Percentiles rank a stretch among this genome's conserved stretches.
phyloP scores from a whole-genome alignment of 225 moss, liverwort and hornwort genomes.

The Ulota crispa region DNA sequence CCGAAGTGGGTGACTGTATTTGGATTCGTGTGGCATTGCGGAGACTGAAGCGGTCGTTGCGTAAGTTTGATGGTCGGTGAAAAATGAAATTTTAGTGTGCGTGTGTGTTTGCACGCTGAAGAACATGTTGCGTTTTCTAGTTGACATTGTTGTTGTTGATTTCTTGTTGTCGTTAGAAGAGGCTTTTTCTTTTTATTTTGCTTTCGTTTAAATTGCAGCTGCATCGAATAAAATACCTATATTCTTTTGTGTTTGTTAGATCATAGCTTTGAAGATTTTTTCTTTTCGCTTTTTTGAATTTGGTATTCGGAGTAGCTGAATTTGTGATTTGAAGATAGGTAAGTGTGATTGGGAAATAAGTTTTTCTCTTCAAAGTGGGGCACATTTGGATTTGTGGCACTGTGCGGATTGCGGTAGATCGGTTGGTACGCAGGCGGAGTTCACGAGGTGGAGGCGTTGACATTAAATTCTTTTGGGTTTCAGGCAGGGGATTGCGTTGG shows the following conservation, averaged over 20 bases:
- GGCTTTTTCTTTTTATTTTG: background rate
- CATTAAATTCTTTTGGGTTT: background rate
- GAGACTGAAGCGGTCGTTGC: background rate
- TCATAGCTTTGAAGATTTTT: too few relatives aligned
- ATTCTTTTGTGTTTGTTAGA: too few relatives aligned
- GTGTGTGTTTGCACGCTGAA: background rate
- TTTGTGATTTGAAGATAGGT: background rate
- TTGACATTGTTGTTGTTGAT: slow-evolving; percentile 1
- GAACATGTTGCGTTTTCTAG: background rate
- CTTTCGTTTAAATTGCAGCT: background rate
- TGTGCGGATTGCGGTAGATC: background rate
- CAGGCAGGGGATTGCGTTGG: background rate
- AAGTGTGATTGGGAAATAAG: background rate
- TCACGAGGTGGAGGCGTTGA: background rate
- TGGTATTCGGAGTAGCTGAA: background rate
- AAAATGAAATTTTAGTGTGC: background rate
- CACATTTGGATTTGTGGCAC: background rate
- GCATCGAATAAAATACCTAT: too few relatives aligned
- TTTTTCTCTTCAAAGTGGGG: background rate
- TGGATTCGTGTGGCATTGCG: background rate
- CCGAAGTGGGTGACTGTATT: background rate
- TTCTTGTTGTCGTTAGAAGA: slow-evolving; percentile 18
- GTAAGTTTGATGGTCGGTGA: background rate
- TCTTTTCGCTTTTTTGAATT: background rate
- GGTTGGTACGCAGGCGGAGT: background rate